These are phyloP conservation scores for Solanum medicagineum DNA, from an alignment of 257 asterid genomes.

Conservation along the genomic window DNA sequence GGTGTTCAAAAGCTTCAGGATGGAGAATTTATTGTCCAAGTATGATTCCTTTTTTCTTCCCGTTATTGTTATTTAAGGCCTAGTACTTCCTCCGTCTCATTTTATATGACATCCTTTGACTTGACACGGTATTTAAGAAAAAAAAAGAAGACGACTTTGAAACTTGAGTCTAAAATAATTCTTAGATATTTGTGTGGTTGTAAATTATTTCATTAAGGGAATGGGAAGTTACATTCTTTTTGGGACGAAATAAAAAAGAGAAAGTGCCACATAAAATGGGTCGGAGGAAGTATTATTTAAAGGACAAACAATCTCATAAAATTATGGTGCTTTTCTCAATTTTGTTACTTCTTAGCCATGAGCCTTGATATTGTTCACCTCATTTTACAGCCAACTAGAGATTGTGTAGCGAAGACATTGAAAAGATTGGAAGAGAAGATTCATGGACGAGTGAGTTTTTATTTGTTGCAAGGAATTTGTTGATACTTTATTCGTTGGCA, in stretches of 20 bases:
- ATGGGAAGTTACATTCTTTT: no score
- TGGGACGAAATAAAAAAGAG: no score
- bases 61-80: not conserved
- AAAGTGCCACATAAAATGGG: no score
- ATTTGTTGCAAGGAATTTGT: not conserved
- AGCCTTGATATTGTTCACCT: not conserved
- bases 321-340: not conserved
- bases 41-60: constrained; percentile 10
- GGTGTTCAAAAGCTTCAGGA: constrained; percentile 97
- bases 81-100: no score
- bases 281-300: not conserved
- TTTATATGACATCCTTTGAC: no score
- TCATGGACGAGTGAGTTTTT: constrained; percentile 80
- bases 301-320: not conserved
- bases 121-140: no score
- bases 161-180: no score
- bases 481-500: not conserved
- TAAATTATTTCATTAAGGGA: no score
- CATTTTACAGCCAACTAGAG: constrained; percentile 83
- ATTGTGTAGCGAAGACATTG: constrained; percentile 95
- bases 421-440: constrained; percentile 96
- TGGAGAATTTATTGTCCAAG: constrained; percentile 96
- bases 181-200: no score
- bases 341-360: not conserved
- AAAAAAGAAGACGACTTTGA: no score